A percentile compares a stretch with the other conserved stretches of the same genome.
These are phyloP conservation scores for Fusarium buxicola DNA, from an alignment of 2,329 filamentous ascomycete genomes.

Conservation along the genomic window DNA sequence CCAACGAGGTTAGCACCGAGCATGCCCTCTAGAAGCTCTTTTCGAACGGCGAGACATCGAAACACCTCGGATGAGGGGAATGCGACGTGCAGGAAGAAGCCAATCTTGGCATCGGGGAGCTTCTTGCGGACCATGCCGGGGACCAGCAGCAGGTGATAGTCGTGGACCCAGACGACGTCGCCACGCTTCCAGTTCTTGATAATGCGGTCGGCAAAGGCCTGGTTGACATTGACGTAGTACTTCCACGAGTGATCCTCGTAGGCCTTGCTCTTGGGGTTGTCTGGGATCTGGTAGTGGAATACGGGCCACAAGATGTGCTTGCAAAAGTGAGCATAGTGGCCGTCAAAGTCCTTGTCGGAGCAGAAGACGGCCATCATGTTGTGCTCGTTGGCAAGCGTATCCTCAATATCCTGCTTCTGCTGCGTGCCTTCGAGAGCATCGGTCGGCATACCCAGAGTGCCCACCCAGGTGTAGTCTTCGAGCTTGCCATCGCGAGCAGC, in stretches of 20 bases:
- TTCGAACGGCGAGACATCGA: slow-evolving; percentile 87
- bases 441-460: slow-evolving; percentile 93
- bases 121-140: slow-evolving; percentile 91
- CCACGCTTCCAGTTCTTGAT: slow-evolving; percentile 92
- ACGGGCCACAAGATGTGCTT: slow-evolving; percentile 98
- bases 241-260: slow-evolving; percentile 98
- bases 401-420: slow-evolving; percentile 85
- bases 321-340: slow-evolving; percentile 95
- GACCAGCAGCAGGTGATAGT: slow-evolving; percentile 92
- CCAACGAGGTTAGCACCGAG: slow-evolving; percentile 92
- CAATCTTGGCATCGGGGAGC: slow-evolving; percentile 92
- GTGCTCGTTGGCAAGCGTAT: slow-evolving; percentile 82
- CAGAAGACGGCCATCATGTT: slow-evolving; percentile 87
- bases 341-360: slow-evolving; percentile 91
- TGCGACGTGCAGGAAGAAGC: slow-evolving; percentile 94
- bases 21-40: slow-evolving; percentile 89
- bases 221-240: slow-evolving; percentile 92
- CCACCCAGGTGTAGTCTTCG: slow-evolving; percentile 87
- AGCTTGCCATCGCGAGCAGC: slow-evolving; percentile 76
- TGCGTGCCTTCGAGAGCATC: slow-evolving; percentile 81
- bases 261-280: slow-evolving; percentile 97
- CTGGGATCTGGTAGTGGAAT: slow-evolving; percentile 97
- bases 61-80: slow-evolving; percentile 98
- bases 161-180: slow-evolving; percentile 94
- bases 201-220: slow-evolving; percentile 91